Conservation (phyloP, 2,329 filamentous ascomycete species). For the Colletotrichum liaoningense region DNA sequence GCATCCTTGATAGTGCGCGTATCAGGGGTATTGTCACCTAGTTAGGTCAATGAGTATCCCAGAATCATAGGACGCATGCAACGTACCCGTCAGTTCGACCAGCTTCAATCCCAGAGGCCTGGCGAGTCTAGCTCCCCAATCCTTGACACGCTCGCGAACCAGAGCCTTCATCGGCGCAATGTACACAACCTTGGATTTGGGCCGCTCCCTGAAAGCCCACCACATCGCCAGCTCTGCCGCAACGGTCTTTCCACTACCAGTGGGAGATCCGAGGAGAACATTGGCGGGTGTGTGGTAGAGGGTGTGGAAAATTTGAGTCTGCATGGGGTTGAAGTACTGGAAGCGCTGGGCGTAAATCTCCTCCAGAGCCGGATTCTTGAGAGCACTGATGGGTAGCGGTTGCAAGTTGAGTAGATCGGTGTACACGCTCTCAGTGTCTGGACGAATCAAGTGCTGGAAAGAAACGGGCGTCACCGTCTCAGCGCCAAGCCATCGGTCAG, state of each 20-base stretch:
- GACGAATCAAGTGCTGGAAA: slow-evolving; percentile 96
- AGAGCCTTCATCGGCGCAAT: slow-evolving; percentile 99
- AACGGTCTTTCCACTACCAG: slow-evolving; percentile 96
- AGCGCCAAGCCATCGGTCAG: slow-evolving; percentile 95
- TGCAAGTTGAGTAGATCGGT: slow-evolving; percentile 94
- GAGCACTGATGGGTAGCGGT: slow-evolving; percentile 84
- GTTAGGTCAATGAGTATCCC: neutral
- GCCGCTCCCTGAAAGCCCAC: slow-evolving; percentile 97
- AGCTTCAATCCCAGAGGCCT: slow-evolving; percentile 87
- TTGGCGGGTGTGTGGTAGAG: slow-evolving; percentile 94
- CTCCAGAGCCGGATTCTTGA: slow-evolving; percentile 89
- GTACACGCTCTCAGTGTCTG: slow-evolving; percentile 97
- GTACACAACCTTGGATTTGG: slow-evolving; percentile 97
- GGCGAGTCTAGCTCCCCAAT: slow-evolving; percentile 89
- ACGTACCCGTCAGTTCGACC: slow-evolving; percentile 85
- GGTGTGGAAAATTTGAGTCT: slow-evolving; percentile 97
- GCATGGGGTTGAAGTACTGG: slow-evolving; percentile 99
- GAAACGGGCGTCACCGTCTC: slow-evolving; percentile 96
- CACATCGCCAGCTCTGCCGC: slow-evolving; percentile 98
- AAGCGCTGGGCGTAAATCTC: slow-evolving; percentile 91
- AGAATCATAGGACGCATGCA: neutral
- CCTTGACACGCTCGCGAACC: slow-evolving; percentile 94
- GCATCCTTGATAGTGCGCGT: slow-evolving; percentile 95
- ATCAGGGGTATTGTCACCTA: slow-evolving; percentile 91
- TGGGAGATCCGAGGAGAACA: slow-evolving; percentile 93